Evolutionary conservation across 225 moss, liverwort and hornwort genomes (phyloP), one percentile per base, ranked within the genome.

Genomic region (Bryoerythrophyllum caledonicum): DNA sequence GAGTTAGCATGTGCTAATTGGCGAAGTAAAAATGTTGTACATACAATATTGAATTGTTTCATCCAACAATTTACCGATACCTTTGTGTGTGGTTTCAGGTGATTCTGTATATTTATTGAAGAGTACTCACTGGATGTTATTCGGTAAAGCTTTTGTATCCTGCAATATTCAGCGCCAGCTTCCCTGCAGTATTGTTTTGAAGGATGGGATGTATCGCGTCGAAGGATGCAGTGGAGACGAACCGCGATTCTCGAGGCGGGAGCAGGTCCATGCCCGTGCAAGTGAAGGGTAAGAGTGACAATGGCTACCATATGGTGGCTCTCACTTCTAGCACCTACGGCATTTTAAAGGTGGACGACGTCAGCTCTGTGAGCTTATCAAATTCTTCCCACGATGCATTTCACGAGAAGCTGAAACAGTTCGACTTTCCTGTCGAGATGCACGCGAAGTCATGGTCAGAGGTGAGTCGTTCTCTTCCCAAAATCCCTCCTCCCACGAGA

Each of bases 281-380:
- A 77, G 64, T 59, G 67, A 51, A 59, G 57, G 74, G 71, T 71
- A 78, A 41, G 40, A 76, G 30, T 74, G 81, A 90, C 46, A 83
- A 71, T 65, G 86, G 83, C 8, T 83, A 65, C 63, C 90, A 90
- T 67, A 78, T 85, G 78, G 90, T 90, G 71, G 85, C 90, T 55
- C 87, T 90, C 63, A 87, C 87, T 73, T 87, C 90, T 57, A 90
- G 90, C 76, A 90, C 90, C 35, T 90, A 90, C 68, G 90, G 90
- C 41, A 79, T 83, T 52, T 60, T 90, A 13, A 87, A 87, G 67
- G 72, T 53, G 14, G 85, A 83, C 32, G 52, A 71, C 57, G 70
- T 80, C 60, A 84, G 65, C 30, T 64, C 75, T 61, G 19, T 55
- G 16, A 79, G n/a, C n/a, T n/a, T n/a, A n/a, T n/a, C n/a, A n/a